Evolutionary conservation across 2,329 filamentous ascomycete genomes (phyloP), one percentile per base, ranked within the genome.

Genomic region (Dryadomyces quercus-mongolicae): DNA sequence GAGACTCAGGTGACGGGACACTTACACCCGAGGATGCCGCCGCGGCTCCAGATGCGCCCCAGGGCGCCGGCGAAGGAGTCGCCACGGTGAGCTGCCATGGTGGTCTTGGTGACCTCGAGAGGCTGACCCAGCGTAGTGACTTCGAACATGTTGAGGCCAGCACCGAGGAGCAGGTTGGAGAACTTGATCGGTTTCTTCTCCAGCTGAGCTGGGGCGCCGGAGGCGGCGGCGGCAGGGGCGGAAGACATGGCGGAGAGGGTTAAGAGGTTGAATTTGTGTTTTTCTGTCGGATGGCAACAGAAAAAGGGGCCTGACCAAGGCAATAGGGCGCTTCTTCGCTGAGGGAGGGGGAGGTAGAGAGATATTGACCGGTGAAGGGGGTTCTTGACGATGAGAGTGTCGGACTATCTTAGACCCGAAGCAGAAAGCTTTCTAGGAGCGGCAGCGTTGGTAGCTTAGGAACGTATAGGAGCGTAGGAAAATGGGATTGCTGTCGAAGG

Each of bases 131-230:
- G 71, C 56, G 77, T 78, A 60, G 76, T 81, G 68, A 86, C 77
- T 83, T 96, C 91, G 71, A 96, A 96, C 81, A 96, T 76, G 80
- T 95, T 96, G 74, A 96, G 81, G 64, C 90, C 88, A 68, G 88
- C 88, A 67, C 91, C 91, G 65, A 96, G 82, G 67, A 98, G 78
- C 81, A 98, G 73, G 77, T 98, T 98, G 78, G 90, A 95, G 81
- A 97, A 97, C 83, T 96, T 97, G 82, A 98, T 82, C 62, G 93
- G 93, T 83, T 97, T 97, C 87, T 97, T 97, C 85, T 96, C 91
- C 70, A 94, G 76, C 71, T 70, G 74, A 60, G 71, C 71, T 64
- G 60, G 70, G 62, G 68, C 70, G 74, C 71, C 69, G 74, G 72
- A 71, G 67, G 68, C 73, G 69, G 67, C 64, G 69, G 71, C 70